Evolutionary conservation across 2,329 filamentous ascomycete species (phyloP), one percentile per base, ranked within the genome.

Genomic region (Lachnellula occidentalis): DNA sequence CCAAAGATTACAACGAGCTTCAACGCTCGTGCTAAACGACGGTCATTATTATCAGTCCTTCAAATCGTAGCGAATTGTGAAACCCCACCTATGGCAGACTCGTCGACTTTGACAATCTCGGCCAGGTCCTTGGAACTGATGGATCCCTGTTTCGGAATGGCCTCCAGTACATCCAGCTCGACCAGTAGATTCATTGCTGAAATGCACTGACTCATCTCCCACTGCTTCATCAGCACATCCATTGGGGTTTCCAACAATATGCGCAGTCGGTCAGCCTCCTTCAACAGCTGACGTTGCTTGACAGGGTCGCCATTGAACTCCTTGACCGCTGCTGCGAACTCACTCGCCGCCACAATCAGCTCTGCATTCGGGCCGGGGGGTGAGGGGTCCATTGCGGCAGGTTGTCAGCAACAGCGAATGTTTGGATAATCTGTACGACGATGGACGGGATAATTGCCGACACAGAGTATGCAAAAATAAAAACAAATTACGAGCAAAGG

Each of bases 141-240:
- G 7, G 51, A 51, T 19, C 56, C 49, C 11, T 59, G 31, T 36
- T 53, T 49, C 22, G 58, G 57, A 37, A 61, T 61, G 17, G 51
- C 51, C 42, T 60, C 58, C 21, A 27, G 7, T 9, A 27, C 27
- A 27, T 27, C 27, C 8, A 27, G 27, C 47, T 61, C 54, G 15
- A 60, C 50, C 11, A 58, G 42, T 34, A 58, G 34, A 45, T 57
- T 53, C 52, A 61, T 51, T n/a, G 55, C 51, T 15, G 51, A 49
- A 37, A 59, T 53, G 31, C 53, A 55, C 36, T 53, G 46, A 43
- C 53, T 54, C 39, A 45, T 52, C 34, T 59, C 57, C 57, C 55
- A 61, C 37, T 59, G 48, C 48, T 54, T 50, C 48, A 56, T 59
- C 11, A 61, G 41, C 47, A 51, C 52, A 59, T 61, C 59, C 48